phyloP scores from a whole-genome alignment of 139 green algal genomes.

The Zygnema cylindricum region DNA sequence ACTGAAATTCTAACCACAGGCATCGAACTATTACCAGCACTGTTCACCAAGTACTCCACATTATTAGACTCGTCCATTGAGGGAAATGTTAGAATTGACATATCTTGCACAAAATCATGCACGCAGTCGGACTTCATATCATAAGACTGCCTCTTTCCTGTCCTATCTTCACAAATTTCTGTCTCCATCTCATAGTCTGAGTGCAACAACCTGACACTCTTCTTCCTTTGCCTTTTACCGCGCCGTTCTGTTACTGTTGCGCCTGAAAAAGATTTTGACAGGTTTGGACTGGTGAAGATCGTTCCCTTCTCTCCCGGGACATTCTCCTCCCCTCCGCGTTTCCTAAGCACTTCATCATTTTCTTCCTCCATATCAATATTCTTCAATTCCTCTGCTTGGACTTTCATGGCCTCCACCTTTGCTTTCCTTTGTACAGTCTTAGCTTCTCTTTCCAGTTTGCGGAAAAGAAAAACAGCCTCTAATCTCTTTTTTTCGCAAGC shows the following conservation, averaged over 20 bases:
- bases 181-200: background rate
- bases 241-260: background rate
- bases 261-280: background rate
- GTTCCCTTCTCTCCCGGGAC: background rate
- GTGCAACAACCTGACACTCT: background rate
- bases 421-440: background rate
- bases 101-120: background rate
- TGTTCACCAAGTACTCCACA: too few species aligned
- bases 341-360: background rate
- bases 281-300: background rate
- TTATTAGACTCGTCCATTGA: too few species aligned
- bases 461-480: background rate
- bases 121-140: too few species aligned
- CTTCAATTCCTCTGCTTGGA: background rate
- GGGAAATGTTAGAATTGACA: background rate
- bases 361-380: too few species aligned
- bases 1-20: too few species aligned
- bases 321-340: background rate
- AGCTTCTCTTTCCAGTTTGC: background rate
- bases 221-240: background rate
- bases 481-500: background rate
- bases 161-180: background rate
- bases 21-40: too few species aligned
- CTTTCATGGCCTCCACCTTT: background rate
- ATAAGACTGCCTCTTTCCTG: too few species aligned